Percentiles rank a stretch among this genome's conserved stretches.
Conservation (phyloP, 106 monocot species). For the Posidonia australis region DNA sequence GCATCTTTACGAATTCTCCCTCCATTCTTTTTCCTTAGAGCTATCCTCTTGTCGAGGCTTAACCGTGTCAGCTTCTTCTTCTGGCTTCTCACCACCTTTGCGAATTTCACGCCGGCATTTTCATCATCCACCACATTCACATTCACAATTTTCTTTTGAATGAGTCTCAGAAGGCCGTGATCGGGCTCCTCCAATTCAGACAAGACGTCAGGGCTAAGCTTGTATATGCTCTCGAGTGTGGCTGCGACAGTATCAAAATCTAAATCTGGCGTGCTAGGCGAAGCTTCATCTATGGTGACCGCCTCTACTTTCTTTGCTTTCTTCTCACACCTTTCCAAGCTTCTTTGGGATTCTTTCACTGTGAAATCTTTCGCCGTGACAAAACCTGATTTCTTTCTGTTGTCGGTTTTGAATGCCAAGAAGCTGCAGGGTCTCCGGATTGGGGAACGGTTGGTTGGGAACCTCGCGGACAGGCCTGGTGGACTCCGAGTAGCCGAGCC, state of each 20-base stretch:
- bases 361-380: slow-evolving; percentile 3
- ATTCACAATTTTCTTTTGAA: slow-evolving; percentile 1
- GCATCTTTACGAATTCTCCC: not conserved
- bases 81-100: slow-evolving; percentile 30
- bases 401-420: slow-evolving; percentile 31
- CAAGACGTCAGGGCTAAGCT: slow-evolving; percentile 63
- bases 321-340: slow-evolving; percentile 8
- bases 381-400: slow-evolving; percentile 14
- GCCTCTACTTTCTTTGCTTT: slow-evolving; percentile 23
- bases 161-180: not conserved
- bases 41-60: slow-evolving; percentile 51
- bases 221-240: slow-evolving; percentile 83
- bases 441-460: slow-evolving; percentile 10
- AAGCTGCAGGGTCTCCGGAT: slow-evolving; percentile 10
- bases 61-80: slow-evolving; percentile 36
- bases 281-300: slow-evolving; percentile 12
- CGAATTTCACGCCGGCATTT: not conserved
- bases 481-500: slow-evolving; percentile 38
- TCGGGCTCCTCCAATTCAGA: slow-evolving; percentile 21
- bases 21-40: slow-evolving; percentile 19
- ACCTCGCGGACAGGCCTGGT: slow-evolving; percentile 1
- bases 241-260: slow-evolving; percentile 78
- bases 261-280: slow-evolving; percentile 17
- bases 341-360: slow-evolving; percentile 6
- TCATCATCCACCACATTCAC: slow-evolving; percentile 5